A percentile compares a stretch with the other conserved stretches of the same genome.
Conservation (phyloP, 305 asterid genomes). For the Rubia tinctorum region DNA sequence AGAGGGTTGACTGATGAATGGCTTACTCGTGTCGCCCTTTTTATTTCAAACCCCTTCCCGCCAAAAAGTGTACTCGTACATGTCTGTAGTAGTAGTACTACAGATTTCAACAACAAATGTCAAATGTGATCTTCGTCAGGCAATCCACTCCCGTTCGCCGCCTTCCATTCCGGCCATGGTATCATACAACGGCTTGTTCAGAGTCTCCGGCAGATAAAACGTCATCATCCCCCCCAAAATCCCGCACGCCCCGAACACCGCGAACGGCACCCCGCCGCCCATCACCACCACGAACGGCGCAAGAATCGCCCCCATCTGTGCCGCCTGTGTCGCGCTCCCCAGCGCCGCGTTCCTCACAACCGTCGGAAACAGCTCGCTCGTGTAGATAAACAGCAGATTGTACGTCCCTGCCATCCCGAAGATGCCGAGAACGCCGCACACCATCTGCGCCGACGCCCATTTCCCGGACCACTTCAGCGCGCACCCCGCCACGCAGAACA, state of each 20-base stretch:
- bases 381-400: conserved; percentile 65
- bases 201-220: conserved; percentile 67
- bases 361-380: conserved; percentile 76
- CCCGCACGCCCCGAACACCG: conserved; percentile 68
- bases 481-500: conserved; percentile 54
- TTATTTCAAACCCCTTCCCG: too few relatives aligned
- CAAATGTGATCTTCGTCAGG: neutral
- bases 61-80: too few relatives aligned
- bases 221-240: conserved; percentile 38
- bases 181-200: conserved; percentile 38
- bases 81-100: too few relatives aligned
- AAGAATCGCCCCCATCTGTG: conserved; percentile 79
- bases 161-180: conserved; percentile 41
- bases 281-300: conserved; percentile 73
- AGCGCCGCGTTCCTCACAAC: conserved; percentile 54
- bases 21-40: too few relatives aligned
- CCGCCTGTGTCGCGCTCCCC: conserved; percentile 82
- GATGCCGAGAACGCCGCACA: conserved; percentile 63
- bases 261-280: conserved; percentile 61
- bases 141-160: conserved; percentile 22
- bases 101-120: neutral
- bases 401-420: conserved; percentile 92
- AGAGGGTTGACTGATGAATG: too few relatives aligned
- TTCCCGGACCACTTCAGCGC: conserved; percentile 33
- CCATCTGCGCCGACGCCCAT: conserved; percentile 45